These are phyloP conservation scores for Aspergillus melleus DNA, from an alignment of 2,329 filamentous ascomycete genomes.

Conservation along the genomic window DNA sequence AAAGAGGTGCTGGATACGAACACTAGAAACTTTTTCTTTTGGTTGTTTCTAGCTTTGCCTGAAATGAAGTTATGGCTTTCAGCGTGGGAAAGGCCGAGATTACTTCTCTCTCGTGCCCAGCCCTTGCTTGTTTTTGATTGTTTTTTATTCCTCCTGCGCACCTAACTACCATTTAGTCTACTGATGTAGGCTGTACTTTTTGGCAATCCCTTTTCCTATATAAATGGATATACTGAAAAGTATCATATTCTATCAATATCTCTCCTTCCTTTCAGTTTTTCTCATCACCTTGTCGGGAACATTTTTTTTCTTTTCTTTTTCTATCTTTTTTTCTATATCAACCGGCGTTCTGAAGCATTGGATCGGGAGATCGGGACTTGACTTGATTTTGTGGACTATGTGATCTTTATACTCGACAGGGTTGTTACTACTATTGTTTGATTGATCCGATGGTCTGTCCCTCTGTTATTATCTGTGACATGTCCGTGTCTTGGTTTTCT, in stretches of 20 bases:
- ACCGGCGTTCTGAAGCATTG: conserved; percentile 38
- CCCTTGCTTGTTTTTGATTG: not conserved
- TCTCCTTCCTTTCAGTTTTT: conserved; percentile 9
- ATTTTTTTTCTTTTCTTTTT: conserved; percentile 10
- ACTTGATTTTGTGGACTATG: conserved; percentile 23
- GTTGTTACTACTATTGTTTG: conserved; percentile 3
- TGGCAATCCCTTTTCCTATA: conserved; percentile 18
- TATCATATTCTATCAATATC: conserved; percentile 1
- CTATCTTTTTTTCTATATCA: conserved; percentile 15
- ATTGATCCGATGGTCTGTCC: conserved; percentile 12
- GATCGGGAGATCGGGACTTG: conserved; percentile 31
- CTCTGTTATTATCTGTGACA: conserved; percentile 17
- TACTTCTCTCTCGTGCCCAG: conserved; percentile 18
- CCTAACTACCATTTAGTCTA: conserved; percentile 6
- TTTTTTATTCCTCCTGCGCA: conserved; percentile 10
- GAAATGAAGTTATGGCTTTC: conserved; percentile 41
- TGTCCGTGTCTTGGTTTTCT: conserved; percentile 4
- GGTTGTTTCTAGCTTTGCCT: conserved; percentile 29
- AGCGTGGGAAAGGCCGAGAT: conserved; percentile 32
- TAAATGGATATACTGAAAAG: conserved; percentile 22
- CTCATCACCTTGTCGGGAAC: conserved; percentile 18
- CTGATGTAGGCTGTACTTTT: conserved; percentile 14
- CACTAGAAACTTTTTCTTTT: conserved; percentile 41
- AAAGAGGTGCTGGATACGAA: conserved; percentile 65
- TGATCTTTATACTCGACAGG: conserved; percentile 18